Conservation (phyloP, 495 filamentous ascomycete species). For the Glonium stellatum region DNA sequence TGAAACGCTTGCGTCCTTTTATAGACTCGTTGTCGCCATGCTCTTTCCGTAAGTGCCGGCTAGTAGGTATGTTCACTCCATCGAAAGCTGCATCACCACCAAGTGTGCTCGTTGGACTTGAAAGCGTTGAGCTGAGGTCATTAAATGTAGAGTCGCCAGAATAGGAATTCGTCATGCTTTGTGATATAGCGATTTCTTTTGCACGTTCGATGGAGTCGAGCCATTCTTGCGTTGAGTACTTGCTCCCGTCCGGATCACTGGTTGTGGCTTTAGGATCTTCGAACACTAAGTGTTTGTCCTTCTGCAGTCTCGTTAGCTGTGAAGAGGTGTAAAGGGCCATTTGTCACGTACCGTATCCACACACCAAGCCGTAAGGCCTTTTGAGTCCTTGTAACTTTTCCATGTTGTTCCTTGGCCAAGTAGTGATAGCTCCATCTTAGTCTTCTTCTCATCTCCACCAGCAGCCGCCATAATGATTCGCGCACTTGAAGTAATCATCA, state of each 20-base stretch:
- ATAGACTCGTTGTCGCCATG: conserved; percentile 47
- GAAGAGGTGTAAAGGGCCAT: conserved; percentile 1
- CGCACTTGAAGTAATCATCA: conserved; percentile 90
- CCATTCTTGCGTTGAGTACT: conserved; percentile 71
- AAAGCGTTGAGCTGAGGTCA: conserved; percentile 63
- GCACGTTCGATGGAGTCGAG: conserved; percentile 75
- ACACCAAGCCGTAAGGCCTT: conserved; percentile 80
- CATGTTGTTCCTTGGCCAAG: conserved; percentile 64
- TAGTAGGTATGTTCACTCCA: conserved; percentile 42
- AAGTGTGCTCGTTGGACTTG: conserved; percentile 70
- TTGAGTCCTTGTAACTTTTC: conserved; percentile 71
- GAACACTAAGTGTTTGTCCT: conserved; percentile 85
- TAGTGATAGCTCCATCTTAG: conserved; percentile 83
- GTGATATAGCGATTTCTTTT: conserved; percentile 68
- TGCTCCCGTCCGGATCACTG: conserved; percentile 37
- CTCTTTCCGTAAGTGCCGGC: conserved; percentile 41
- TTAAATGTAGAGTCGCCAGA: conserved; percentile 63
- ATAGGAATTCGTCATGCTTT: conserved; percentile 59
- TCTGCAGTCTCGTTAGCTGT: conserved; percentile 44
- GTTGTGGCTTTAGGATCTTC: conserved; percentile 70
- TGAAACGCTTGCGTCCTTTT: conserved; percentile 72
- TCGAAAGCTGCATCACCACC: conserved; percentile 38
- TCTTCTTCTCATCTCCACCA: conserved; percentile 91
- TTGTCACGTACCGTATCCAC: conserved; percentile 77
- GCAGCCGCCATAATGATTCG: conserved; percentile 86